These are phyloP conservation scores for Nakaseomyces nivariensis DNA, from an alignment of 1,139 yeast species.

Conservation along the genomic window DNA sequence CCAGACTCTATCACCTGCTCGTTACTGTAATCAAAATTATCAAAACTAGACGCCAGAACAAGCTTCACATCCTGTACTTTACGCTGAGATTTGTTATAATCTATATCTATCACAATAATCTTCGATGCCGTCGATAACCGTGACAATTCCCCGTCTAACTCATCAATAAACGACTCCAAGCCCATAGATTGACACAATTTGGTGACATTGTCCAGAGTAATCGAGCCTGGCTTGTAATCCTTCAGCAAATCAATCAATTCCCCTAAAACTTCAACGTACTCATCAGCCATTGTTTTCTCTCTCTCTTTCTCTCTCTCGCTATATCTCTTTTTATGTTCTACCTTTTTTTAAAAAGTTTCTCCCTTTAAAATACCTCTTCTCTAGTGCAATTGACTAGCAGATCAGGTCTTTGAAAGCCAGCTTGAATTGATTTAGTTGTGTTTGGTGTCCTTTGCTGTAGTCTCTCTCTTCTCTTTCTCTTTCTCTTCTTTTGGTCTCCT, in stretches of 20 bases:
- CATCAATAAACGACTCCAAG: conserved; percentile 29
- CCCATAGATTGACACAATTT: conserved; percentile 29
- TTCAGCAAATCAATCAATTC: conserved; percentile 25
- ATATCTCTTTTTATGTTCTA: no score
- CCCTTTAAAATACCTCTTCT: no score
- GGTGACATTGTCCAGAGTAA: conserved; percentile 28
- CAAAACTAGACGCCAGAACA: conserved; percentile 30
- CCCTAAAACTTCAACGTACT: conserved; percentile 21
- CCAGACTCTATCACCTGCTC: conserved; percentile 7
- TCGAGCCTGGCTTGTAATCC: conserved; percentile 28
- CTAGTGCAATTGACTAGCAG: no score
- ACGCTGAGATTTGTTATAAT: conserved; percentile 21
- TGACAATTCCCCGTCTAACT: conserved; percentile 19
- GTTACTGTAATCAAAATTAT: conserved; percentile 27
- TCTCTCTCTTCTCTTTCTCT: no score
- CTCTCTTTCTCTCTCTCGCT: not conserved
- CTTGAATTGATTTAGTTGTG: no score
- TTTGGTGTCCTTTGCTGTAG: no score
- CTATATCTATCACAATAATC: conserved; percentile 31
- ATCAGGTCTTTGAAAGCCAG: no score
- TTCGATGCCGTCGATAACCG: conserved; percentile 30
- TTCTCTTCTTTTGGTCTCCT: no score
- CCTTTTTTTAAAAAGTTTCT: not conserved
- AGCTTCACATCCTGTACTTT: conserved; percentile 28
- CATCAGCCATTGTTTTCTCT: conserved; percentile 17